Conservation (phyloP, 2,329 filamentous ascomycete species). For the Biscogniauxia mediterranea region DNA sequence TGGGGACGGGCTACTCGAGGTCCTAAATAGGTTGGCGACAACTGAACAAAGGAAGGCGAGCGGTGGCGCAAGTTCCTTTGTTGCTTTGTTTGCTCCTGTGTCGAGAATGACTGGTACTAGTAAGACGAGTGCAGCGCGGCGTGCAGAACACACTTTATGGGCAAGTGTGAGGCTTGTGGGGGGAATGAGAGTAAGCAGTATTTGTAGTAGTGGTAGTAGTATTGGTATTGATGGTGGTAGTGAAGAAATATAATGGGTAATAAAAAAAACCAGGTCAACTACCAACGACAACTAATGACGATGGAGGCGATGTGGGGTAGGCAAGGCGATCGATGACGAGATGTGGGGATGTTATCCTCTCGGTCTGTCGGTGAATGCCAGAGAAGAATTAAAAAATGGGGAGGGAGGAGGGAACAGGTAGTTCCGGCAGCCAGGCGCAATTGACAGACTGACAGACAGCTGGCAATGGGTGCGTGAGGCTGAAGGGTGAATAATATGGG, state of each 20-base stretch:
- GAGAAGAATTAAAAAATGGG: constrained; percentile 1
- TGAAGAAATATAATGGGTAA: constrained; percentile 10
- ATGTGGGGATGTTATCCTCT: not conserved
- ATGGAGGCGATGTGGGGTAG: not conserved
- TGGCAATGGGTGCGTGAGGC: constrained; percentile 28
- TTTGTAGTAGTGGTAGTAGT: constrained; percentile 6
- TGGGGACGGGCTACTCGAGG: constrained; percentile 21
- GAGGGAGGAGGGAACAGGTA: constrained; percentile 5
- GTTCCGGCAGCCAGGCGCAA: constrained; percentile 22
- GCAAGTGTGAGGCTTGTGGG: constrained; percentile 8
- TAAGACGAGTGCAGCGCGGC: constrained; percentile 10
- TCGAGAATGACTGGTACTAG: constrained; percentile 16
- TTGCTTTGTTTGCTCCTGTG: constrained; percentile 20
- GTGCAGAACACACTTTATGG: constrained; percentile 11
- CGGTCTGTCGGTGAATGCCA: not conserved
- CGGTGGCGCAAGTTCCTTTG: constrained; percentile 12
- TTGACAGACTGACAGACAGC: constrained; percentile 26
- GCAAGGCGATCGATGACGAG: not conserved
- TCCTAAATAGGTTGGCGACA: constrained; percentile 23
- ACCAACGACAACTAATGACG: not conserved
- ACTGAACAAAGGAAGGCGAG: constrained; percentile 24
- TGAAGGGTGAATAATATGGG: constrained; percentile 3
- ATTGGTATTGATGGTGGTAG: constrained; percentile 6
- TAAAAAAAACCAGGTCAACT: constrained; percentile 1
- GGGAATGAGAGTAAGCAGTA: constrained; percentile 12